Base-by-base conservation (phyloP, 768 basidiomycete species). In the Xerocomellus chrysenteron region DNA sequence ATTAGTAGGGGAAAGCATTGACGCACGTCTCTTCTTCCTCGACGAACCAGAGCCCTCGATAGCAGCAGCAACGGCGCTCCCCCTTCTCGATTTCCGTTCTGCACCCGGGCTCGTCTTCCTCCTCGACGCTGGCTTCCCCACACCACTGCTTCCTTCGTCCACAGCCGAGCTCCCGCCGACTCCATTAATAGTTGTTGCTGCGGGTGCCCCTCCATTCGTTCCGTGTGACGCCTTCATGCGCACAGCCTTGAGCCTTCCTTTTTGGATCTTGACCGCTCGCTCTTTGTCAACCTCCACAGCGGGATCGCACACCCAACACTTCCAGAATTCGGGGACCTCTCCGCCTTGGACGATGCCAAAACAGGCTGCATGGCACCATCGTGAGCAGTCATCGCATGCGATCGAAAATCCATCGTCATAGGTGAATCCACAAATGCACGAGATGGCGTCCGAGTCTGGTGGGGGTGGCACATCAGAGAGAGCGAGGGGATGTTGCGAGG, bases 321-420 rank as follows among this genome's bases (percentile, higher is more conserved):
- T 72, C 78, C 89, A 94, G 54, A 86, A 82, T 46, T 93, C 90
- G 1, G 89, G 88, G 0, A 90, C 86, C 43, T 73, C 62, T 8
- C 69, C 68, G 5, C 77, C 80, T 50, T 80, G 73, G 13, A 76
- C 73, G 58, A 89, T 85, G 46, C 76, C 81, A 61, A 88, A 89
- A 73, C 94, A 94, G 9, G 83, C 85, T 8, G 82, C 85, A 73
- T 95, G 93, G 62, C 87, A 88, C 92, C 93, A 94, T 39, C 87
- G 81, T 21, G 80, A 81, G 67, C 93, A 95, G 47, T 75, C 68
- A 69, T 94, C 93, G 73, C 93, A 95, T 11, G 87, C 89, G 59
- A 94, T 90, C 11, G 85, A 87, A 69, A 88, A 90, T 21, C 92
- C 92, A 68, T 92, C 91, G 72, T 92, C 92, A 65, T 84, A 79